Evolutionary conservation across 176 grass and related monocot genomes (phyloP), one percentile per base, ranked within the genome.

Genomic region (Hordeum marinum): DNA sequence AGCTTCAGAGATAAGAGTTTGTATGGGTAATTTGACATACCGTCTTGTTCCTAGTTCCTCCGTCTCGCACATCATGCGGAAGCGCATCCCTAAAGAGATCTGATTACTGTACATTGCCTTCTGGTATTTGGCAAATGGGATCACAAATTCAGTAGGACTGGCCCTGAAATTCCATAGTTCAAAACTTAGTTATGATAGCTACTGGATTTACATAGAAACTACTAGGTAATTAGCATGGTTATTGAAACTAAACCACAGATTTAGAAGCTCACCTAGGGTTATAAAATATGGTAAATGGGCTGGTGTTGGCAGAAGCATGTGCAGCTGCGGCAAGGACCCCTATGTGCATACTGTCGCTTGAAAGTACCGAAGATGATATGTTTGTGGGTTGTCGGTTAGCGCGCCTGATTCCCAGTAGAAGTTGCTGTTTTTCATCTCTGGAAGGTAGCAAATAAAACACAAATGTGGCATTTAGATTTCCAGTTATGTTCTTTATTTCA

Each of bases 281-380:
- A 83, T 99, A 99, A 87, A 99, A 99, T 84, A 99, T 90, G 20
- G 97, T 96, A 78, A 99, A 99, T 42, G 97, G 92, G 71, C 97
- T 99, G 82, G 76, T 83, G 71, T 99, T 99, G 68, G 97, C 92
- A 79, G 97, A 92, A 31, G 97, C 97, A 88, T 99, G 97, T 55
- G 97, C 97, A n/a, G 97, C 97, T 63, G 97, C 97, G 39, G 97
- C 97, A 42, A 99, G 94, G 75, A 99, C 94, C 32, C 97, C 97
- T 73, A 99, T 99, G 88, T 99, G 97, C 97, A 99, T 99, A 77
- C 97, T 99, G 88, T 99, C 94, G 7, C 94, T 99, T 84, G 97
- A 94, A 35, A 99, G 90, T 39, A 99, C 97, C 11, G 97, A 99
- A 68, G 97, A 99, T 8, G 92, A 92, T 88, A 94, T 94, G 78